phyloP scores from a whole-genome alignment of 2,329 filamentous ascomycete species.

The Metarhizium sp. region DNA sequence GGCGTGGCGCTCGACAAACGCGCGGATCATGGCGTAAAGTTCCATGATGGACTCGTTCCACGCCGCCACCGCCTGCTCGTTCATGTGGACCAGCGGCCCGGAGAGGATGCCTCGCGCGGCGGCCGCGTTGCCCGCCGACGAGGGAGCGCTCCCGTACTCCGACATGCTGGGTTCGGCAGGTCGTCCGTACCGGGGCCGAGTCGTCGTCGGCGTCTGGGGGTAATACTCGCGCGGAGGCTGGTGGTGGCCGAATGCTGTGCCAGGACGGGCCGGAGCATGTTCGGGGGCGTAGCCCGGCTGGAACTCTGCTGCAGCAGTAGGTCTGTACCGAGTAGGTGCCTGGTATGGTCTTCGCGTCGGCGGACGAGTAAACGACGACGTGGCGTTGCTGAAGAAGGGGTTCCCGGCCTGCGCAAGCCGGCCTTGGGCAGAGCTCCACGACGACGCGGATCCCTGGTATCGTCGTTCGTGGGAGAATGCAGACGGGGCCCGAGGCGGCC shows the following conservation, averaged over 20 bases:
- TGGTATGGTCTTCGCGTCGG: slow-evolving; percentile 5
- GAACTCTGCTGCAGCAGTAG: slow-evolving; percentile 21
- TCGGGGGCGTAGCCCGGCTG: slow-evolving; percentile 12
- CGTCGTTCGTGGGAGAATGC: slow-evolving; percentile 16
- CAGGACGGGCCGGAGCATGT: slow-evolving; percentile 3
- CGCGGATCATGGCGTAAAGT: slow-evolving; percentile 25
- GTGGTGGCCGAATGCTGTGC: slow-evolving; percentile 12
- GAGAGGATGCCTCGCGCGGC: slow-evolving; percentile 11
- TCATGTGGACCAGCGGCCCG: slow-evolving; percentile 25
- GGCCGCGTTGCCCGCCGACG: slow-evolving; percentile 4
- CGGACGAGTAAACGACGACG: slow-evolving; percentile 8
- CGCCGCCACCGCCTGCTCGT: slow-evolving; percentile 21
- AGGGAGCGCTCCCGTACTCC: neutral
- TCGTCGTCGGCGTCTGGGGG: slow-evolving; percentile 22
- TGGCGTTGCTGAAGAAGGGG: neutral
- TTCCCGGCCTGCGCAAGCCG: neutral
- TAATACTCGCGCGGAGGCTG: slow-evolving; percentile 13
- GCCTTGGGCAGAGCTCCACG: slow-evolving; percentile 14
- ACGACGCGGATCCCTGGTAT: slow-evolving; percentile 2
- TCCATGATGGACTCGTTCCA: slow-evolving; percentile 29
- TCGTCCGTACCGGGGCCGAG: slow-evolving; percentile 19
- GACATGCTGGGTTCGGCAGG: slow-evolving; percentile 12
- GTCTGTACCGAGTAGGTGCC: slow-evolving; percentile 17
- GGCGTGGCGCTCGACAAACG: slow-evolving; percentile 26
- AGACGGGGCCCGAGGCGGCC: slow-evolving; percentile 19